phyloP scores from a whole-genome alignment of 2,329 filamentous ascomycete genomes.

The Penicillium concentricum region DNA sequence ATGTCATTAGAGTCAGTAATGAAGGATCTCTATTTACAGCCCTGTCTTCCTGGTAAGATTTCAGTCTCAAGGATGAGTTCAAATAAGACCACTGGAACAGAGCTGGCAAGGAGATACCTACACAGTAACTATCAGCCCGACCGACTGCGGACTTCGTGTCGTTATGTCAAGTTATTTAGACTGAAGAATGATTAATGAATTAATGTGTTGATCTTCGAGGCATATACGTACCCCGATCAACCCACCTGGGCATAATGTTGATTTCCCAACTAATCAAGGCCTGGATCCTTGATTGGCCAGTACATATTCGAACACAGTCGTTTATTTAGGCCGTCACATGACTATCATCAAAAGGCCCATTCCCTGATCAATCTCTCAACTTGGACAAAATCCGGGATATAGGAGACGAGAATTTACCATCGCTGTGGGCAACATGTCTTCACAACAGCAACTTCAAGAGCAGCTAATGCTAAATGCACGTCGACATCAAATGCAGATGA shows the following conservation, averaged over 20 bases:
- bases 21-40: neutral
- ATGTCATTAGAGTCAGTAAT: neutral
- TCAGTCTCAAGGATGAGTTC: neutral
- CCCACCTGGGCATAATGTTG: neutral
- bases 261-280: neutral
- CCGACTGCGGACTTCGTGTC: neutral
- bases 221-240: neutral
- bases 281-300: neutral
- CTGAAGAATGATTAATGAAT: too few species aligned
- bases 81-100: neutral
- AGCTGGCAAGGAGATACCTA: neutral
- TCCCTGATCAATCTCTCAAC: neutral
- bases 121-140: neutral
- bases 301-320: neutral
- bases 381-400: neutral
- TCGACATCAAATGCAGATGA: neutral
- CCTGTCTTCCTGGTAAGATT: neutral
- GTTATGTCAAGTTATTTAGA: neutral
- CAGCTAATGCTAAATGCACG: neutral
- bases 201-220: neutral
- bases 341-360: neutral
- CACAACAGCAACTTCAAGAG: neutral
- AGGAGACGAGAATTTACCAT: neutral
- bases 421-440: neutral
- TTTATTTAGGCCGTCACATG: neutral